Evolutionary conservation across 495 filamentous ascomycete genomes (phyloP), one percentile per base, ranked within the genome.

Genomic region (Tuber microsphaerosporum): DNA sequence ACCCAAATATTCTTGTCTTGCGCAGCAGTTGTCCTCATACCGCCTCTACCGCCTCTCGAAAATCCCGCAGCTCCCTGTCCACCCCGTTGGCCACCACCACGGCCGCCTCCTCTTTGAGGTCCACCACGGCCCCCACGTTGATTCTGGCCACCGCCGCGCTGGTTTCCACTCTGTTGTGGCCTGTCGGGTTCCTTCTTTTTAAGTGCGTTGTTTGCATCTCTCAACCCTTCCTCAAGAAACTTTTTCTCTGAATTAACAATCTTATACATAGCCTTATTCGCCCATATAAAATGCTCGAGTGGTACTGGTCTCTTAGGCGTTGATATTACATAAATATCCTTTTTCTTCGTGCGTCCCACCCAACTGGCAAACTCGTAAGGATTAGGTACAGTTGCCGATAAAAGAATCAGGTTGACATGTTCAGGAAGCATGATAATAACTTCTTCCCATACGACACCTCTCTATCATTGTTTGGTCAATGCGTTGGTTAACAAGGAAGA

Each of bases 361-460:
- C 95, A 99, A 9, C 93, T 97, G 31, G 95, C 96, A 81, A 99
- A 99, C 83, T 99, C 95, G 76, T 97, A 88, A 2, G 95, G 97
- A 84, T 99, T 99, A 16, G 95, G 95, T 6, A 99, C 96, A 7
- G 95, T 99, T 0, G 95, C 95, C 9, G 96, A 98, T 2, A 99
- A 89, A 17, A 97, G 86, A 76, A 99, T 98, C 51, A 99, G 86
- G 3, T 96, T 95, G 69, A 98, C 93, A 85, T 98, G 95, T 81
- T 94, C 94, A 6, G 95, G 95, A 70, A 98, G 89, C 96, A 99
- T 98, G 82, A 99, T 99, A 82, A 99, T 99, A 76, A 99, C 95
- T 84, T 99, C 95, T 84, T 99, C 95, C 95, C 95, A 99, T 12
- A 99, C 95, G 0, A 99, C 95, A 77, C 95, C 95, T 83, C 95